Evolutionary conservation across 2,329 filamentous ascomycete species (phyloP).

Genomic region (Cercospora citrullina): DNA sequence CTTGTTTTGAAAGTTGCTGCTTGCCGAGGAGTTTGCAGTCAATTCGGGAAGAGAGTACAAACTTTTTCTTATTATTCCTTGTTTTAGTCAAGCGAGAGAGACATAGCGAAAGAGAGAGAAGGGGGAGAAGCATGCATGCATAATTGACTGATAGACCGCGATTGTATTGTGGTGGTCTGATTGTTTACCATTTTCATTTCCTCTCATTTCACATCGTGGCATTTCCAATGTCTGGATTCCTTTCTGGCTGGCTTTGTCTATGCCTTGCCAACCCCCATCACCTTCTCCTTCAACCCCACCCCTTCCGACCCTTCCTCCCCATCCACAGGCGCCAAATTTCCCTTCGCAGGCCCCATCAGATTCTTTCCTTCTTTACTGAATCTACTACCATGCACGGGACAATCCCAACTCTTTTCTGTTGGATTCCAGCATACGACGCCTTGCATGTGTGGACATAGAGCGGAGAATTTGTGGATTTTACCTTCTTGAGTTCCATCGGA

Average conservation of each 20-base stretch:
- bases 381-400: constrained; percentile 50
- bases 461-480: too few relatives aligned
- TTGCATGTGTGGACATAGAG: constrained; percentile 58
- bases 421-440: constrained; percentile 60
- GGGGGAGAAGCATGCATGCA: background rate
- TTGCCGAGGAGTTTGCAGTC: background rate
- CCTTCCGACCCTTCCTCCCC: background rate
- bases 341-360: constrained; percentile 42
- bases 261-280: background rate
- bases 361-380: constrained; percentile 46
- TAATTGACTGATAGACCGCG: background rate
- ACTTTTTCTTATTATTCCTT: background rate
- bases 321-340: background rate
- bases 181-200: too few relatives aligned
- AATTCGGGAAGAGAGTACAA: background rate
- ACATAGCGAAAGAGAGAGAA: background rate
- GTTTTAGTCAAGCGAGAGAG: background rate
- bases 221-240: too few relatives aligned
- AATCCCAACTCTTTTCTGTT: constrained; percentile 57
- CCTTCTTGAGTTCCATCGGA: too few relatives aligned
- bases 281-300: constrained; percentile 1
- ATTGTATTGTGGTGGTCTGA: background rate
- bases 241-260: too few relatives aligned
- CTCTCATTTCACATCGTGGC: too few relatives aligned
- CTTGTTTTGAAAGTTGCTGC: background rate